A percentile compares a stretch with the other conserved stretches of the same genome.
phyloP scores from a whole-genome alignment of 2,329 filamentous ascomycete species.

The Xylariaceae sp. region DNA sequence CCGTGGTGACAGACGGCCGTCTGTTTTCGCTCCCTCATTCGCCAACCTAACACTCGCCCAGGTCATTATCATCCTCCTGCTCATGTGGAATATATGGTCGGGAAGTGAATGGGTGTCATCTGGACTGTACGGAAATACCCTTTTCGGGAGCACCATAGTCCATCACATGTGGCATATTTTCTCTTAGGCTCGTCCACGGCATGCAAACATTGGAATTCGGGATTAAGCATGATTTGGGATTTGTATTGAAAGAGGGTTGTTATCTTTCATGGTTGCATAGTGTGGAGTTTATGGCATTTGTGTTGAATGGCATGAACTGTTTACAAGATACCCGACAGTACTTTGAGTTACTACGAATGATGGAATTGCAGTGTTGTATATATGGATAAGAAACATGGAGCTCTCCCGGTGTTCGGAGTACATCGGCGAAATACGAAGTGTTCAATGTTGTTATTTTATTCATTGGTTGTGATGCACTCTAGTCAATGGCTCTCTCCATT shows the following conservation, averaged over 20 bases:
- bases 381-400: background rate
- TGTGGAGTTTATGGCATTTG: slow-evolving; percentile 23
- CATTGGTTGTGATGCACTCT: too few relatives aligned
- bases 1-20: slow-evolving; percentile 28
- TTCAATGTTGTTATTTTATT: too few relatives aligned
- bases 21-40: slow-evolving; percentile 34
- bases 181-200: slow-evolving; percentile 14
- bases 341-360: slow-evolving; percentile 2
- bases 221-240: background rate
- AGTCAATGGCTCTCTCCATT: too few relatives aligned
- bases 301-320: slow-evolving; percentile 9
- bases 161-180: slow-evolving; percentile 43
- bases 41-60: slow-evolving; percentile 38
- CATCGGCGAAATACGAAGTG: too few relatives aligned
- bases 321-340: slow-evolving; percentile 24
- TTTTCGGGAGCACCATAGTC: slow-evolving; percentile 38
- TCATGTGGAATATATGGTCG: slow-evolving; percentile 41
- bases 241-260: background rate
- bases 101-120: slow-evolving; percentile 26
- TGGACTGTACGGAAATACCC: slow-evolving; percentile 36
- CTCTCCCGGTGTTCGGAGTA: too few relatives aligned
- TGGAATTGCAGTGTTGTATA: slow-evolving; percentile 10
- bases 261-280: slow-evolving; percentile 24
- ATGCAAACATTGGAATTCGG: background rate
- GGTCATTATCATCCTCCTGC: slow-evolving; percentile 32